Evolutionary conservation across 2,329 filamentous ascomycete genomes (phyloP).

Genomic region (Xylariaceae sp.): DNA sequence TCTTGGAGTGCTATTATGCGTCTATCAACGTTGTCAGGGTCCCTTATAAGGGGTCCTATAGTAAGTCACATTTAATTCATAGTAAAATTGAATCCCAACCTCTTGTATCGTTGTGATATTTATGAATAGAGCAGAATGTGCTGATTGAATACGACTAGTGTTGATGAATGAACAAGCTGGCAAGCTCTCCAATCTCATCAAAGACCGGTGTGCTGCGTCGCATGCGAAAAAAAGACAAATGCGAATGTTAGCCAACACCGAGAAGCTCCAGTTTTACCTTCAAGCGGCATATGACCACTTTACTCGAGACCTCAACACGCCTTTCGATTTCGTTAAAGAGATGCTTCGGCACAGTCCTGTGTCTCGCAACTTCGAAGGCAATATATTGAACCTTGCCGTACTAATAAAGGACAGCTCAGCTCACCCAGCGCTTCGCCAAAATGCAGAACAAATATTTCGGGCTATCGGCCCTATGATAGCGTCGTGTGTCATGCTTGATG

Average conservation of each 20-base stretch:
- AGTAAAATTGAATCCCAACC: neutral
- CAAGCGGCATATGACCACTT: conserved; percentile 44
- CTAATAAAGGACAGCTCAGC: conserved; percentile 35
- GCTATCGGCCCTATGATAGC: conserved; percentile 42
- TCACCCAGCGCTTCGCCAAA: conserved; percentile 24
- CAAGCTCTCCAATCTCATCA: conserved; percentile 52
- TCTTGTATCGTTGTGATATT: neutral
- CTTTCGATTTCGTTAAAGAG: conserved; percentile 43
- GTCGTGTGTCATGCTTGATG: conserved; percentile 43
- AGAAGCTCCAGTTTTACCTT: conserved; percentile 40
- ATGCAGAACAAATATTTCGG: conserved; percentile 41
- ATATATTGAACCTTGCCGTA: conserved; percentile 40
- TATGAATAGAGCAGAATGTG: neutral
- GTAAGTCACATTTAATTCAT: conserved; percentile 26
- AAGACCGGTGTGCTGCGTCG: conserved; percentile 47
- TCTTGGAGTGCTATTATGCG: conserved; percentile 57
- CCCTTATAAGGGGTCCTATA: conserved; percentile 47
- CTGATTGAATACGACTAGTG: conserved; percentile 39
- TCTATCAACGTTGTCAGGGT: conserved; percentile 55
- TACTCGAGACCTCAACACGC: conserved; percentile 39
- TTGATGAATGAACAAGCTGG: conserved; percentile 56
- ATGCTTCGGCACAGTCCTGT: conserved; percentile 41
- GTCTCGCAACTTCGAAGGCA: conserved; percentile 42
- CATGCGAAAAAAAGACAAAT: conserved; percentile 49
- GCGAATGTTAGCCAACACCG: conserved; percentile 43